phyloP scores from a whole-genome alignment of 495 filamentous ascomycete species.

The Mytilinidion resinicola region DNA sequence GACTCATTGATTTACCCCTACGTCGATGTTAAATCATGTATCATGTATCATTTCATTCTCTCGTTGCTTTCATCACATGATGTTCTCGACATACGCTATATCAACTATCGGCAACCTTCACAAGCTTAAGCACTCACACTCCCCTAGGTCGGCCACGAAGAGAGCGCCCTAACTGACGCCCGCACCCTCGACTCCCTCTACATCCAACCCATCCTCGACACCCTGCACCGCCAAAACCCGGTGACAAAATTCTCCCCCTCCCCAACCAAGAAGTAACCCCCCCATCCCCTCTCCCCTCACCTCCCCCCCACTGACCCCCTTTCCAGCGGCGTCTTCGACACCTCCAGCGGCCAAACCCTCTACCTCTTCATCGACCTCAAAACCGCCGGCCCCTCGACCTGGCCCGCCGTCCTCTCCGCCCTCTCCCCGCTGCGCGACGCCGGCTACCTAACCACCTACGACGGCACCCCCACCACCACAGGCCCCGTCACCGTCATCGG shows the following conservation, averaged over 20 bases:
- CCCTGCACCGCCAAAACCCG: constrained; percentile 34
- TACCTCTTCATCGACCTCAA: constrained; percentile 42
- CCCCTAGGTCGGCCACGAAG: constrained; percentile 36
- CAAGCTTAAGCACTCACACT: no score
- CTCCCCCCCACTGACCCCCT: not conserved
- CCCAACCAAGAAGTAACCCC: constrained; percentile 26
- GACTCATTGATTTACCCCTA: not conserved
- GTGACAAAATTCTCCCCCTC: constrained; percentile 25
- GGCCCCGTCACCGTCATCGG: constrained; percentile 37
- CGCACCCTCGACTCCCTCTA: constrained; percentile 40
- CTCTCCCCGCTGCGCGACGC: constrained; percentile 29
- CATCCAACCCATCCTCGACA: constrained; percentile 37
- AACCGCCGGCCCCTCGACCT: constrained; percentile 32
- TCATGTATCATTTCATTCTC: not conserved
- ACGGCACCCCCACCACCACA: constrained; percentile 24
- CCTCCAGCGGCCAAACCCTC: constrained; percentile 32
- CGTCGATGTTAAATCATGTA: not conserved
- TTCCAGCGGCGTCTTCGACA: constrained; percentile 37
- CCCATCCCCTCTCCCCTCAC: not conserved
- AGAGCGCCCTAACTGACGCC: constrained; percentile 29
- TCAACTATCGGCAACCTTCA: no score
- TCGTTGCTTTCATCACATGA: not conserved
- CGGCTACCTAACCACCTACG: constrained; percentile 33
- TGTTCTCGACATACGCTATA: no score
- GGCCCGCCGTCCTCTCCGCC: constrained; percentile 30